These are phyloP conservation scores for Mariannaea sp. DNA, from an alignment of 2,329 filamentous ascomycete genomes.

Conservation along the genomic window DNA sequence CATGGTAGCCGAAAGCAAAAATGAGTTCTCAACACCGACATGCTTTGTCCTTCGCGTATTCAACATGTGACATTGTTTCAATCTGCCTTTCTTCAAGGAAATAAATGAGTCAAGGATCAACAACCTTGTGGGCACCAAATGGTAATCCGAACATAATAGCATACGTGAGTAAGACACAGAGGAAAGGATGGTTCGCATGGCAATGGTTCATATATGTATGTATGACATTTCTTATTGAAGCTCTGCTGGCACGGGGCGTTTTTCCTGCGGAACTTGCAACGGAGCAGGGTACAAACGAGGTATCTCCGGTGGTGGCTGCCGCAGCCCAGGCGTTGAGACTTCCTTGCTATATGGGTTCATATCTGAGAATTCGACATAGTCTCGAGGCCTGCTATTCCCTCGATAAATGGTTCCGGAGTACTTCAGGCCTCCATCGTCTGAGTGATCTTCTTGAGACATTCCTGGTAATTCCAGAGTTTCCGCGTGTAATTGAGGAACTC, in stretches of 20 bases:
- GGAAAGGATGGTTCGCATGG: no score
- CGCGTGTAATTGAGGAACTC: constrained; percentile 1
- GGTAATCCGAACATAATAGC: not conserved
- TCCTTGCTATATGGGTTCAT: constrained; percentile 24
- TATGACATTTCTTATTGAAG: constrained; percentile 1
- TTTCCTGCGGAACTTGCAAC: constrained; percentile 7
- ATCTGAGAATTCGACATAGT: constrained; percentile 29
- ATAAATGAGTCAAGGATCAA: no score
- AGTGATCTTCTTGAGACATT: constrained; percentile 4
- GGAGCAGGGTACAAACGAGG: constrained; percentile 10
- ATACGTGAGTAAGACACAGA: not conserved
- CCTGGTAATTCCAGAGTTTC: constrained; percentile 4
- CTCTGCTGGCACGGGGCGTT: constrained; percentile 7
- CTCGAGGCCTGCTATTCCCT: constrained; percentile 26
- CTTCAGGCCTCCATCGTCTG: constrained; percentile 17
- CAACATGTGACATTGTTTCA: constrained; percentile 13
- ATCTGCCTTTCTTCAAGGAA: not conserved
- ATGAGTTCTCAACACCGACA: constrained; percentile 24
- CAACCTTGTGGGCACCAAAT: no score
- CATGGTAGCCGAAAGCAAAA: constrained; percentile 29
- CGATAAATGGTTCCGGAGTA: constrained; percentile 29
- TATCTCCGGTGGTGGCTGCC: constrained; percentile 15
- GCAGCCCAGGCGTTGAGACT: constrained; percentile 13
- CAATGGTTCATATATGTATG: not conserved
- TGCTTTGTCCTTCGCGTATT: constrained; percentile 11